Base-by-base conservation (phyloP, 495 filamentous ascomycete species). In the Podospora comata region DNA sequence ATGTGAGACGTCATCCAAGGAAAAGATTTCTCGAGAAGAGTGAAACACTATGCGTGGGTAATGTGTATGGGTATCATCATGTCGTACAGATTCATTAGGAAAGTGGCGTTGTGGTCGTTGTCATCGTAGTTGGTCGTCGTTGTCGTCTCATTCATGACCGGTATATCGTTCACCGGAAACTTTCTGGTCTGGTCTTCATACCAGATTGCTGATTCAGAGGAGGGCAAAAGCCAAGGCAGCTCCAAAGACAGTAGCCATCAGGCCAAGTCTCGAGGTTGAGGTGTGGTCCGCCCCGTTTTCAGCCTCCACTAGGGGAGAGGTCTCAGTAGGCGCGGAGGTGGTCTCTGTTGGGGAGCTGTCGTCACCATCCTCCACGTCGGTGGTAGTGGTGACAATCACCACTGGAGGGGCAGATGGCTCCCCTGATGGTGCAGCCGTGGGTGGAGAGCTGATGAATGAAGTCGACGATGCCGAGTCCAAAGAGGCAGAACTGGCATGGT, bases 201-300 rank as follows among this genome's bases (percentile, higher is more conserved):
- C 15, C 39, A 48, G 9, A 48, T 48, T 16, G 39, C 13, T 11
- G 39, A 1, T 30, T 27, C 32, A 65, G 3, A 56, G 26, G 15
- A 60, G 6, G 5, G 53, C 64, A 60, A 66, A 66, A 39, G 55
- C 30, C 53, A 63, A 30, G 19, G 61, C 61, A 23, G 61, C 61
- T 15, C n/a, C 61, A 16, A 63, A 63, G 15, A 26, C 32, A 11
- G 9, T 15, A 4, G 32, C 30, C 11, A 19, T 26, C 19, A 20
- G 32, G 30, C 61, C 32, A 16, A n/a, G 13, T 16, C 61, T 20
- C 18, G 32, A 19, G 18, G 32, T 48, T 30, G 28, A 48, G 5
- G 39, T 34, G n/a, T 20, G 61, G n/a, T 63, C 61, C n/a, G 61
- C 61, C 7, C 61, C 61, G 32, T 26, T 63, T 48, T 48, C 39